Evolutionary conservation across 2,329 filamentous ascomycete genomes (phyloP).

Genomic region (Fusarium fracticaudum): DNA sequence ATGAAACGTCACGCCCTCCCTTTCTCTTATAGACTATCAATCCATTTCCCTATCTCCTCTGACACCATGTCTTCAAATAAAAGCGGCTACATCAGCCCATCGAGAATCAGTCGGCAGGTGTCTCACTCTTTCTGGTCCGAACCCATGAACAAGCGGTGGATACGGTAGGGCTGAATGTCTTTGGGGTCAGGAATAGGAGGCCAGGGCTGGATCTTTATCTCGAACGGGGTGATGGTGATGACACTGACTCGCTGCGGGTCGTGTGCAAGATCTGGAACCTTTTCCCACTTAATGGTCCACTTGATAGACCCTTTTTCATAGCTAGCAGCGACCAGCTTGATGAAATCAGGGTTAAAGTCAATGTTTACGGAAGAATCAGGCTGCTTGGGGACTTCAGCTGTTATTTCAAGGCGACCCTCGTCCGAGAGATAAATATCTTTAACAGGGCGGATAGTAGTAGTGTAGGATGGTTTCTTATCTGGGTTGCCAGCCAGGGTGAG

Average conservation of each 20-base stretch:
- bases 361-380: not conserved
- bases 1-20: fast-evolving
- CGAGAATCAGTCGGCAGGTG: not conserved
- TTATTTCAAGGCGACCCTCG: not conserved
- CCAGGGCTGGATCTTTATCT: not conserved
- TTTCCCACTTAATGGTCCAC: not conserved
- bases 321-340: not conserved
- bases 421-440: not conserved
- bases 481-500: not conserved
- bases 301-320: not conserved
- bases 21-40: too few species aligned
- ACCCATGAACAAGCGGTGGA: not conserved
- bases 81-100: not conserved
- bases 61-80: not conserved
- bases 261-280: not conserved
- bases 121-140: not conserved
- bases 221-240: not conserved
- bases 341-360: not conserved
- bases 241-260: not conserved
- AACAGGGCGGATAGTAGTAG: not conserved
- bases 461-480: not conserved
- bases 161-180: not conserved
- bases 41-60: not conserved
- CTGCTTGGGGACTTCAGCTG: not conserved
- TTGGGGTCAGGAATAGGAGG: not conserved